phyloP scores from a whole-genome alignment of 192 early-diverging fungal genomes.

The Backusella macrospora region DNA sequence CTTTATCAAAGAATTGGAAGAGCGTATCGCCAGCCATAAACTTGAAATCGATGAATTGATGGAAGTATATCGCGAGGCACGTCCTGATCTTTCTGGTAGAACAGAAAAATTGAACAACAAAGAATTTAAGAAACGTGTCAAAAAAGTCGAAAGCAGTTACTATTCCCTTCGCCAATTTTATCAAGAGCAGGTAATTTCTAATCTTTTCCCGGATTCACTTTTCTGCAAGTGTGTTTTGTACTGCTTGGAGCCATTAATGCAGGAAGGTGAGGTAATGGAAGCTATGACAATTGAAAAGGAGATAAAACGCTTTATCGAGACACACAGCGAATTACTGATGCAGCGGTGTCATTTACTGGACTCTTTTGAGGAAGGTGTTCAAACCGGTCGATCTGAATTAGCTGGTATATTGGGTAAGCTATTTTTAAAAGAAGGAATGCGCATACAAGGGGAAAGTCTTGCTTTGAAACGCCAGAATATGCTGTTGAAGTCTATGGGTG shows the following conservation, averaged over 20 bases:
- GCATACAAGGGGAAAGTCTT: slow-evolving; percentile 62
- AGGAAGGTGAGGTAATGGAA: slow-evolving; percentile 75
- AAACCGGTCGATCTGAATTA: slow-evolving; percentile 68
- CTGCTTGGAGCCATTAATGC: slow-evolving; percentile 70
- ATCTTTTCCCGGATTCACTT: slow-evolving; percentile 33
- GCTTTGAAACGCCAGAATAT: slow-evolving; percentile 56
- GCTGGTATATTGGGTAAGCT: slow-evolving; percentile 72
- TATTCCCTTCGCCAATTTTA: slow-evolving; percentile 58
- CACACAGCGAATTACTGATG: slow-evolving; percentile 54
- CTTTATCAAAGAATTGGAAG: slow-evolving; percentile 45
- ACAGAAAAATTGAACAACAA: slow-evolving; percentile 65
- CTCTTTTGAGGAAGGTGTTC: slow-evolving; percentile 69
- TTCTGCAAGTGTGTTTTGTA: slow-evolving; percentile 56
- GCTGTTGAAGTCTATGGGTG: slow-evolving; percentile 57
- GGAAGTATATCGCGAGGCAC: neutral
- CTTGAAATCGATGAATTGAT: slow-evolving; percentile 29
- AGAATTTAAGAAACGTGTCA: slow-evolving; percentile 68
- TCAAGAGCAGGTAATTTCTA: slow-evolving; percentile 45
- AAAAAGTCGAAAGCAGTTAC: slow-evolving; percentile 65
- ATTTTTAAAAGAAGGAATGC: slow-evolving; percentile 76
- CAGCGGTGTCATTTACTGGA: slow-evolving; percentile 65
- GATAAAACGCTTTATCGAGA: slow-evolving; percentile 59
- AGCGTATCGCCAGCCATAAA: slow-evolving; percentile 51
- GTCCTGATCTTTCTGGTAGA: slow-evolving; percentile 35
- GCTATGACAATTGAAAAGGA: slow-evolving; percentile 53